phyloP scores from a whole-genome alignment of 2,329 filamentous ascomycete genomes.

The Macrophomina phaseolina region DNA sequence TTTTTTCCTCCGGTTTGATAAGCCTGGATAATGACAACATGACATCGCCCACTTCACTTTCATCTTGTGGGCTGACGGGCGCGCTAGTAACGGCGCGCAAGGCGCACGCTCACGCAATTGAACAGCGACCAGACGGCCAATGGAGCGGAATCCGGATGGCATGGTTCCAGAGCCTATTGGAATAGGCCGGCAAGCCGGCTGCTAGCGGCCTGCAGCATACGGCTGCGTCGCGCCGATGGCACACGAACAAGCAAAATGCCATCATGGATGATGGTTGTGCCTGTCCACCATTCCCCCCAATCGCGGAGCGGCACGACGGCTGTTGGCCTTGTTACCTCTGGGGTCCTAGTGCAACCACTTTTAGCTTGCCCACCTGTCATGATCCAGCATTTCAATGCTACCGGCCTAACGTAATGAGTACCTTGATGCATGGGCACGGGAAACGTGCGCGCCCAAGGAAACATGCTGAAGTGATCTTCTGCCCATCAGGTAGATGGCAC shows the following conservation, averaged over 20 bases:
- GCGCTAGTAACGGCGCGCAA: slow-evolving; percentile 24
- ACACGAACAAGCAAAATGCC: slow-evolving; percentile 17
- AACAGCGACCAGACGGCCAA: neutral
- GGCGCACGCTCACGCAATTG: slow-evolving; percentile 7
- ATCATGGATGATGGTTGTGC: slow-evolving; percentile 6
- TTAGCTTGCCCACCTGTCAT: neutral
- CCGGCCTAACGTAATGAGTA: slow-evolving; percentile 15
- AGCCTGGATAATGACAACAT: slow-evolving; percentile 24
- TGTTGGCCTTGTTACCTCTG: slow-evolving; percentile 15
- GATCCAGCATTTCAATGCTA: slow-evolving; percentile 3
- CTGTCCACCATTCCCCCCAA: neutral
- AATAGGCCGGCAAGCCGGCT: slow-evolving; percentile 18
- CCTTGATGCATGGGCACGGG: neutral
- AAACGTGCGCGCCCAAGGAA: slow-evolving; percentile 13
- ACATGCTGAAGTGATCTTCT: slow-evolving; percentile 11
- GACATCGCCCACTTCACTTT: neutral
- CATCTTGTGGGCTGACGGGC: slow-evolving; percentile 7
- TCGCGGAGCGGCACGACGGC: slow-evolving; percentile 12
- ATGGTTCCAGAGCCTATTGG: slow-evolving; percentile 20
- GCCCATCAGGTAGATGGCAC: slow-evolving; percentile 3
- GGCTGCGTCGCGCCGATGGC: slow-evolving; percentile 19
- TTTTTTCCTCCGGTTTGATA: neutral
- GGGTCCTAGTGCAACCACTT: neutral
- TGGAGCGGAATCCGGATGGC: slow-evolving; percentile 9
- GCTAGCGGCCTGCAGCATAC: slow-evolving; percentile 16